Conservation (phyloP, 129 eudicot genomes). For the Flaveria robusta region DNA sequence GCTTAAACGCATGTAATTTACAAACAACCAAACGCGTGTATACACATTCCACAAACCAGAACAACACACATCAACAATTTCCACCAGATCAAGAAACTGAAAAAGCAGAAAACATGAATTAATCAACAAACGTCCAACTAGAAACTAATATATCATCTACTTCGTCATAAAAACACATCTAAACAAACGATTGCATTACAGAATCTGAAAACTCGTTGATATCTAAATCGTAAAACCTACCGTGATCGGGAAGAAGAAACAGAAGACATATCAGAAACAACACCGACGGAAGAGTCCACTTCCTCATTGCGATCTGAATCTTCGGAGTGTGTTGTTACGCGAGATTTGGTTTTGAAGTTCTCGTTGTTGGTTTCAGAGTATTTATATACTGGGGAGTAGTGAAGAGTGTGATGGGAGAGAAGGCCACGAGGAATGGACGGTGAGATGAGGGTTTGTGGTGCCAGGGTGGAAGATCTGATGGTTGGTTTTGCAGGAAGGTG, state of each 20-base stretch:
- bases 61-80: slow-evolving; percentile 16
- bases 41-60: not conserved
- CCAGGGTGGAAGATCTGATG: slow-evolving; percentile 69
- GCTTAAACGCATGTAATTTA: not conserved
- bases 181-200: not conserved
- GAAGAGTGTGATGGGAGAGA: slow-evolving; percentile 3
- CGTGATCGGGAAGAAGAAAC: slow-evolving; percentile 97
- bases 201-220: not conserved
- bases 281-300: slow-evolving; percentile 88
- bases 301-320: slow-evolving; percentile 64
- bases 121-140: not conserved
- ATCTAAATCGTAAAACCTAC: slow-evolving; percentile 33
- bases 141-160: not conserved
- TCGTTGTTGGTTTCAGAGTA: slow-evolving; percentile 23
- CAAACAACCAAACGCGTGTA: not conserved
- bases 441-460: slow-evolving; percentile 29
- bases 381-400: slow-evolving; percentile 31
- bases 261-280: slow-evolving; percentile 80
- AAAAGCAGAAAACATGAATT: slow-evolving; percentile 2
- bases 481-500: not conserved
- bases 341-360: slow-evolving; percentile 35
- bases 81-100: slow-evolving; percentile 4
- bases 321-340: not conserved
- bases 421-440: slow-evolving; percentile 18
- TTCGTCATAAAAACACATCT: not conserved